A percentile compares a stretch with the other conserved stretches of the same genome.
These are phyloP conservation scores for Tylopilus orsonianus DNA, from an alignment of 1,284 basidiomycete genomes.

Conservation along the genomic window DNA sequence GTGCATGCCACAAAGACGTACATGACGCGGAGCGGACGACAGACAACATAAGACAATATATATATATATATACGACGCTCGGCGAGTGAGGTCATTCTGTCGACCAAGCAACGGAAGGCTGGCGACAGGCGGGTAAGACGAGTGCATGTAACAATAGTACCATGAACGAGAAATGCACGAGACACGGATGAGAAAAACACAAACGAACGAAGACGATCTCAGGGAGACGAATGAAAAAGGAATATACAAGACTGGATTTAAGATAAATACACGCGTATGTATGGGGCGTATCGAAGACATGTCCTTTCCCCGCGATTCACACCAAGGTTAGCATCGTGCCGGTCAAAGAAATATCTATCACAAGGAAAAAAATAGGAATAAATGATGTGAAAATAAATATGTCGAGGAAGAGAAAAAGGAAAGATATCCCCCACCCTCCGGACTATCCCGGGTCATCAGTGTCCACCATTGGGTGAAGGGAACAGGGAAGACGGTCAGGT, in stretches of 20 bases:
- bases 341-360: conserved; percentile 33
- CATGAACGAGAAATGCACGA: no score
- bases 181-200: no score
- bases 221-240: no score
- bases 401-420: background rate
- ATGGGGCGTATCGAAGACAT: conserved; percentile 23
- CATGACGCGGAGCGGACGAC: no score
- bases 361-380: conserved; percentile 32
- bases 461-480: conserved; percentile 23
- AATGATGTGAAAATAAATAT: conserved; percentile 25
- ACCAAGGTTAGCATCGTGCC: conserved; percentile 24
- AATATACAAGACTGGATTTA: conserved; percentile 17
- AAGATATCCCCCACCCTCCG: conserved; percentile 5
- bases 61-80: no score
- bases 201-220: no score
- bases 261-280: conserved; percentile 18
- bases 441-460: conserved; percentile 11
- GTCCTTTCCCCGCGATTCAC: conserved; percentile 22
- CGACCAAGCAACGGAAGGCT: no score
- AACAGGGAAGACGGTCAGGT: conserved; percentile 37
- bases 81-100: no score
- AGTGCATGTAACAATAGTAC: no score
- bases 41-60: no score
- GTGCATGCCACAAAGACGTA: no score
- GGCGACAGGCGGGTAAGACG: no score